Evolutionary conservation across 176 grass and related monocot genomes (phyloP), one percentile per base, ranked within the genome.

Genomic region (Carex littledalei): DNA sequence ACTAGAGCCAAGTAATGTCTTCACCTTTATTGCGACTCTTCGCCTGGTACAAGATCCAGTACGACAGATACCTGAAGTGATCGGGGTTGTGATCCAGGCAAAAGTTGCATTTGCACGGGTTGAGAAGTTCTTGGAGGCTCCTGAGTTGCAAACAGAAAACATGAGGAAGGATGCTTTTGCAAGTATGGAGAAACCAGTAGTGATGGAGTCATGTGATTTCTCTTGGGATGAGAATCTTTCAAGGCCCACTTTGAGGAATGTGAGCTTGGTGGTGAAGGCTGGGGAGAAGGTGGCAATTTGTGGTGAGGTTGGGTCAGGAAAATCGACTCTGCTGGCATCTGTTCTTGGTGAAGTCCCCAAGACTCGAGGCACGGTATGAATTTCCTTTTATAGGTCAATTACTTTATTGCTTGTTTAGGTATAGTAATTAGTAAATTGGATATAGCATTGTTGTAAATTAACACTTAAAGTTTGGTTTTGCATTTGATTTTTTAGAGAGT

Each of bases 271-370:
- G 18, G 86, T 94, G 17, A 93, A 88, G 85, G 8, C 80, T 78
- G 88, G 93, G 67, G 85, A 95, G 47, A 98, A 98, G 74, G 77
- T 98, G 76, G 93, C 96, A 62, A 92, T 98, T 62, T 98, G 96
- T 80, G 96, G 93, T 15, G 96, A 99, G 81, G 96, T 99, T 85
- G 96, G 96, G 45, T 95, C 93, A 0, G 96, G 96, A 80, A 99
- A 99, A 58, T 95, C 96, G 29, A 99, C 89, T 60, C 90, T 99
- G 81, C 84, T 95, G 81, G 91, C 93, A 73, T 85, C 96, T 81
- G 77, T 94, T 85, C 90, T 95, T 11, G 91, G 96, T 84, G 96
- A 99, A 85, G 73, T 99, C 68, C 86, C 71, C 0, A 89, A 86
- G 85, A 94, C 81, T 13, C 66, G 84, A 60, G 93, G 96, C 85